Conservation (phyloP, 2,329 filamentous ascomycete genomes). For the Pseudogymnoascus sp. region DNA sequence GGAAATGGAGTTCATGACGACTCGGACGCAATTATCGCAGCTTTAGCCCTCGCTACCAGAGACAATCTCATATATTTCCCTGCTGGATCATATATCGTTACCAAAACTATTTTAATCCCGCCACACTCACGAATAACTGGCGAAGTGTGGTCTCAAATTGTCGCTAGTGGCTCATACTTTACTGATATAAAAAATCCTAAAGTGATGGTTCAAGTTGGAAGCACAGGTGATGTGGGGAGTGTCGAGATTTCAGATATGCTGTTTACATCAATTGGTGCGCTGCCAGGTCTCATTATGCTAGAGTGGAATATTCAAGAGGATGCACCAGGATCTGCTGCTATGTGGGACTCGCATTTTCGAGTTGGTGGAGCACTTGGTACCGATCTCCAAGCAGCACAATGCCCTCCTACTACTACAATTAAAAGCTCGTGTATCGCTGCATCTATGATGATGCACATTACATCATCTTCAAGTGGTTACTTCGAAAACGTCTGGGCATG, state of each 20-base stretch:
- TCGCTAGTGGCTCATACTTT: slow-evolving; percentile 34
- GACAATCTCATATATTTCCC: slow-evolving; percentile 46
- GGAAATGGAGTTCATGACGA: slow-evolving; percentile 66
- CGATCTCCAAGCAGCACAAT: slow-evolving; percentile 25
- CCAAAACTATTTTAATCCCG: slow-evolving; percentile 37
- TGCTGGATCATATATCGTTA: slow-evolving; percentile 46
- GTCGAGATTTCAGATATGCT: slow-evolving; percentile 33
- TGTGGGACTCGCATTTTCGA: slow-evolving; percentile 31
- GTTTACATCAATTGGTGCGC: slow-evolving; percentile 34
- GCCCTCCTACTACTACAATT: slow-evolving; percentile 21
- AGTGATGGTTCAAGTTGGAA: slow-evolving; percentile 20
- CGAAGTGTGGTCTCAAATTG: slow-evolving; percentile 33
- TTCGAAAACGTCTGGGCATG: slow-evolving; percentile 21
- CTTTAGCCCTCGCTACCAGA: background rate
- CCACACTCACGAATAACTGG: slow-evolving; percentile 30
- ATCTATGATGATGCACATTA: slow-evolving; percentile 18
- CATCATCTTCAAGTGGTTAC: slow-evolving; percentile 14
- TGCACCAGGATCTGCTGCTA: slow-evolving; percentile 25
- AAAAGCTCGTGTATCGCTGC: slow-evolving; percentile 22
- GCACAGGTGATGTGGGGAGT: slow-evolving; percentile 38
- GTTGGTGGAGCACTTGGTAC: slow-evolving; percentile 33
- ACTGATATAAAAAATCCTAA: background rate
- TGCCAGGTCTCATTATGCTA: slow-evolving; percentile 33
- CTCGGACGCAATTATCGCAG: slow-evolving; percentile 45
- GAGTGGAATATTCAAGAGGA: slow-evolving; percentile 30